phyloP scores from a whole-genome alignment of 1,284 basidiomycete species.

The Vanrija sp. region DNA sequence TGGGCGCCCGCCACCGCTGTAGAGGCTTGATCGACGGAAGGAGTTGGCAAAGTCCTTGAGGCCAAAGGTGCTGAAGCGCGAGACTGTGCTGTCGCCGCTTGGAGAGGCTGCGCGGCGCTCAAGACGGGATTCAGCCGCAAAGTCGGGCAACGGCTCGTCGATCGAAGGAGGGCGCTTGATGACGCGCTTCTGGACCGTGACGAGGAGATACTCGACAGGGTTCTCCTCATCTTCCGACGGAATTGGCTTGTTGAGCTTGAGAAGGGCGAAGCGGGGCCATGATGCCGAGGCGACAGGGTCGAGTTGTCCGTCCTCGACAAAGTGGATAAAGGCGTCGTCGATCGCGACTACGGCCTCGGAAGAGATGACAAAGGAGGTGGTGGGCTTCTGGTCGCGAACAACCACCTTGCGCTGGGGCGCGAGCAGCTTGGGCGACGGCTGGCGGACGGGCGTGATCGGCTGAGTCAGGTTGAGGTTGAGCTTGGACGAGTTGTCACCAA shows the following conservation, averaged over 20 bases:
- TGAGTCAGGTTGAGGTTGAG: constrained; percentile 7
- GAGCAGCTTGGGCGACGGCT: constrained; percentile 1
- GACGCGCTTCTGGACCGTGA: constrained; percentile 27
- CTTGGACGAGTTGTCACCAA: constrained; percentile 15
- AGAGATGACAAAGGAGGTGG: constrained; percentile 6
- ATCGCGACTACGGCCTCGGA: constrained; percentile 28
- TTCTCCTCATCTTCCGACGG: constrained; percentile 1
- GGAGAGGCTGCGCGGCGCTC: constrained; percentile 23
- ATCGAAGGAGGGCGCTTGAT: neutral
- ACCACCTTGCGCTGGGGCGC: neutral
- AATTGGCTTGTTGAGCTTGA: constrained; percentile 22
- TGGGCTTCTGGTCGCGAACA: neutral
- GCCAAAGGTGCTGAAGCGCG: constrained; percentile 21
- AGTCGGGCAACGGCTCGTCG: constrained; percentile 8
- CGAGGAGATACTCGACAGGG: constrained; percentile 30
- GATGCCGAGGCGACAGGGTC: constrained; percentile 17
- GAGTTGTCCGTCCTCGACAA: constrained; percentile 36
- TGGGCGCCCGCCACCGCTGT: neutral
- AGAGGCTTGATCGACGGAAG: constrained; percentile 25
- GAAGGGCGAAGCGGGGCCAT: constrained; percentile 38
- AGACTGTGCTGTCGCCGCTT: constrained; percentile 12
- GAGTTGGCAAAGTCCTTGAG: constrained; percentile 23
- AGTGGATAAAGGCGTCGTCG: constrained; percentile 38
- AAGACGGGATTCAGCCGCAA: neutral
- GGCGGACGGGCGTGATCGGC: neutral